phyloP scores from a whole-genome alignment of 208 protist genomes.

The Leishmania aethiopica region DNA sequence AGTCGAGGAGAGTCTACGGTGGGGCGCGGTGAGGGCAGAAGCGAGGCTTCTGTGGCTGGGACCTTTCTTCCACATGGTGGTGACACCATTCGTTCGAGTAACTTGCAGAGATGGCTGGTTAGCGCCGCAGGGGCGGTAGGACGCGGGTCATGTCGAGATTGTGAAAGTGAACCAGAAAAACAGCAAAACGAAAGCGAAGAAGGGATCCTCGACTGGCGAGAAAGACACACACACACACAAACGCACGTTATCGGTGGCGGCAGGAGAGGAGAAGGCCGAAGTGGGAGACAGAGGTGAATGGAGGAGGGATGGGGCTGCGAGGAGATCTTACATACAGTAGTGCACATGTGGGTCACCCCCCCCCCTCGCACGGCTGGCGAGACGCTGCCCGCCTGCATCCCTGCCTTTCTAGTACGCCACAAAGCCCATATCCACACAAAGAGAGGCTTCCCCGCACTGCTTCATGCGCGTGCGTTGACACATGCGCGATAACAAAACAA shows the following conservation, averaged over 20 bases:
- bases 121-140: neutral
- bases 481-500: neutral
- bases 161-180: neutral
- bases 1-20: neutral
- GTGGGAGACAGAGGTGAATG: neutral
- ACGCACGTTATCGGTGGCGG: no score
- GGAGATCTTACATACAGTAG: neutral
- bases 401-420: neutral
- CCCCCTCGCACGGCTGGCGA: no score
- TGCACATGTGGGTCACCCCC: neutral
- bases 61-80: neutral
- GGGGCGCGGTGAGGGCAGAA: neutral
- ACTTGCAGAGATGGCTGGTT: neutral
- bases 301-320: neutral
- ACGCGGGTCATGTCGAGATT: neutral
- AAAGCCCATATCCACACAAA: neutral
- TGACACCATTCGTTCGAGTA: neutral
- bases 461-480: neutral
- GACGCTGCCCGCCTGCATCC: neutral
- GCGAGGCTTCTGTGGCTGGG: neutral
- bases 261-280: no score
- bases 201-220: neutral
- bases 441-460: neutral
- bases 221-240: neutral
- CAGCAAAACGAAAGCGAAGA: neutral